Evolutionary conservation across 345 rosid species (phyloP).

Genomic region (Pugionium dolabratum): DNA sequence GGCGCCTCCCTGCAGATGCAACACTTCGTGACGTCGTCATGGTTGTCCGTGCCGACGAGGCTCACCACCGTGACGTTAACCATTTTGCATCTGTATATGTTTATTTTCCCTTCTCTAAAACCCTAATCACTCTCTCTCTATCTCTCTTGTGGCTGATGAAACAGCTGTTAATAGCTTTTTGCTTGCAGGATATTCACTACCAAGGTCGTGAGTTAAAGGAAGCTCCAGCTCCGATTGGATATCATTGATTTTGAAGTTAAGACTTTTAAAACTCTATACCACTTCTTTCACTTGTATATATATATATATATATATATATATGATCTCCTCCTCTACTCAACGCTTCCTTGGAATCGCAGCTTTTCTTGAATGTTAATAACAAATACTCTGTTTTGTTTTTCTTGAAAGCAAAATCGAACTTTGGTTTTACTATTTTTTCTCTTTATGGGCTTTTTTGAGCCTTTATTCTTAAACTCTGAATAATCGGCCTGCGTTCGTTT

Average conservation of each 20-base stretch:
- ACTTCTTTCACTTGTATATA: conserved; percentile 17
- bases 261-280: background rate
- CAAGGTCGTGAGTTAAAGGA: conserved; percentile 70
- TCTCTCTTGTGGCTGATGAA: too few species aligned
- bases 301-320: background rate
- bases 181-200: conserved; percentile 61
- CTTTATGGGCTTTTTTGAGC: too few species aligned
- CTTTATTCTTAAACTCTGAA: too few species aligned
- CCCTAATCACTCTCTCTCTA: too few species aligned
- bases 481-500: too few species aligned
- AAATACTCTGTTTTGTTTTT: background rate
- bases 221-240: conserved; percentile 69
- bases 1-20: conserved; percentile 62
- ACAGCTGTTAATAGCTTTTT: too few species aligned
- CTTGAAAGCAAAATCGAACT: background rate
- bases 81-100: conserved; percentile 72
- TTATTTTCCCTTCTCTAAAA: background rate
- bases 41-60: conserved; percentile 76
- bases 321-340: background rate
- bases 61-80: conserved; percentile 82
- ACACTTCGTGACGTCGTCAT: conserved; percentile 67
- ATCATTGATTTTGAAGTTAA: conserved; percentile 44
- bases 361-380: conserved; percentile 14
- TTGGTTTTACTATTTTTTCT: too few species aligned
- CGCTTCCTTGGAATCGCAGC: conserved; percentile 18